Base-by-base conservation (phyloP, 2,329 filamentous ascomycete species). In the Colletotrichum sp. region DNA sequence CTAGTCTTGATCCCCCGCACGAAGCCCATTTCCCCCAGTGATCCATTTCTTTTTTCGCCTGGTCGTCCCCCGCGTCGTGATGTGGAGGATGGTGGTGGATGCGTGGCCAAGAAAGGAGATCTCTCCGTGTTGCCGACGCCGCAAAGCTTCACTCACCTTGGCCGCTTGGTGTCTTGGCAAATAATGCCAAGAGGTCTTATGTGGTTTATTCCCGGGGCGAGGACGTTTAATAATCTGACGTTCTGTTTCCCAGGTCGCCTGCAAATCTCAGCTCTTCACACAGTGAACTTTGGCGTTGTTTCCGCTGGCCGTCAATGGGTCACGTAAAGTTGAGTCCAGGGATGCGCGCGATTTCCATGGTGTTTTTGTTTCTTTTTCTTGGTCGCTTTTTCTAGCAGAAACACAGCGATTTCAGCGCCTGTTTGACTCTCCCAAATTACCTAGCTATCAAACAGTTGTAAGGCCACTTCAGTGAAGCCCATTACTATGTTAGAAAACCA, bases 61-160 rank as follows among this genome's bases (percentile, higher is more conserved):
- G 36, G 55, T 66, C 13, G 18, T 12, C 30, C 48, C 60, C 58
- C 25, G 36, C 39, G 32, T 43, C 62, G 62, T 68, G 34, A 73
- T 68, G 64, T 73, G 62, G 64, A 56, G 34, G 39, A 56, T 28
- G 55, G 25, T 8, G 4, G 69, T 67, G 62, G 69, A 32, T 58
- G 73, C 30, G 8, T 52, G 43, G 73, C 64, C 70, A 75, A 69
- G 70, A 73, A 72, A 73, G 13, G 34, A 25, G 25, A 56, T 72
- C 62, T 67, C 34, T 32, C 68, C 30, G 43, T 52, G 27, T 36
- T 60, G 32, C 70, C 34, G 43, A 65, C 62, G 64, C 73, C 70
- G 43, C 64, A 75, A 75, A 75, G 73, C 69, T 75, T 75, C 56
- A 39, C 30, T 73, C 22, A 22, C 30, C 48, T 72, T 67, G 55